These are phyloP conservation scores for Trichoderma citrinoviride DNA, from an alignment of 2,329 filamentous ascomycete species.

Conservation along the genomic window DNA sequence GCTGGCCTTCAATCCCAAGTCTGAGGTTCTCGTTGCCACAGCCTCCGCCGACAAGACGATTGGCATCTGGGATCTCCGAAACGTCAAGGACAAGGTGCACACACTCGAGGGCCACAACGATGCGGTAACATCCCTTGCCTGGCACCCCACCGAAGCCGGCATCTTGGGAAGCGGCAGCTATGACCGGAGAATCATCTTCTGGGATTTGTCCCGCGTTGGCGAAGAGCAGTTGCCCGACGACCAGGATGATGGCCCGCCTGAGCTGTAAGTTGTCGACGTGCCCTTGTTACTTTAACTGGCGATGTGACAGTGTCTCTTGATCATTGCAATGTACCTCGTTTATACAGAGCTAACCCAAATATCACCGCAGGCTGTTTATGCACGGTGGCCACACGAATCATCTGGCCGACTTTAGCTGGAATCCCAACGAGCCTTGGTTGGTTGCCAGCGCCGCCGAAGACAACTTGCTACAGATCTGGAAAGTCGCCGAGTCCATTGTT, in stretches of 20 bases:
- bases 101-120: conserved; percentile 84
- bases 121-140: conserved; percentile 85
- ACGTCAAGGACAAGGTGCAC: conserved; percentile 86
- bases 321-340: not conserved
- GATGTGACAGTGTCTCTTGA: no score
- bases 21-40: conserved; percentile 87
- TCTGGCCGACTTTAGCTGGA: conserved; percentile 97
- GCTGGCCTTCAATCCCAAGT: conserved; percentile 88
- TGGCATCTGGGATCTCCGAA: conserved; percentile 91
- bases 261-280: conserved; percentile 63
- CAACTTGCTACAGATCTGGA: conserved; percentile 95
- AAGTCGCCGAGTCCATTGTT: conserved; percentile 78
- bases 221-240: conserved; percentile 95
- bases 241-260: conserved; percentile 88
- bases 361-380: conserved; percentile 77
- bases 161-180: conserved; percentile 90
- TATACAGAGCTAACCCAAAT: conserved; percentile 24
- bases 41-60: conserved; percentile 95
- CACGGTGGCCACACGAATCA: conserved; percentile 97
- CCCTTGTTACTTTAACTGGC: no score
- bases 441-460: conserved; percentile 95
- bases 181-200: conserved; percentile 91
- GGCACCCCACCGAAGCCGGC: conserved; percentile 88
- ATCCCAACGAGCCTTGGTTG: conserved; percentile 93
- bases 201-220: conserved; percentile 88